These are phyloP conservation scores for Chaetothyriales sp. DNA, from an alignment of 2,329 filamentous ascomycete species.

Conservation along the genomic window DNA sequence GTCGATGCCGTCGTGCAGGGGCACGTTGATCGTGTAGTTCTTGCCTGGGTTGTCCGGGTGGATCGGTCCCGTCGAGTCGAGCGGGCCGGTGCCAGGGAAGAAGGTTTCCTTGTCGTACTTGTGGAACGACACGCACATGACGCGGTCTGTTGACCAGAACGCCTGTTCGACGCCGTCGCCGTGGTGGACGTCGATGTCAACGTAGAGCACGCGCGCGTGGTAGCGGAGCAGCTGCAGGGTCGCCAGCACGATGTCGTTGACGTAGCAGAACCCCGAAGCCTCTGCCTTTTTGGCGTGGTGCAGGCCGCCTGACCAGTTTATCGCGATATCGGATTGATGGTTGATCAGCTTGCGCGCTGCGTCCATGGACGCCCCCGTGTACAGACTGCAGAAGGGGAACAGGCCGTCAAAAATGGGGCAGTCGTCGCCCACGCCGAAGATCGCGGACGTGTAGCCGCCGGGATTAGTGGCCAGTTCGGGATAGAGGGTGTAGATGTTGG, in stretches of 20 bases:
- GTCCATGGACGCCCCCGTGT: slow-evolving; percentile 77
- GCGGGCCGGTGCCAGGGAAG: slow-evolving; percentile 80
- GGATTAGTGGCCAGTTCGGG: slow-evolving; percentile 13
- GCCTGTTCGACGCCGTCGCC: slow-evolving; percentile 84
- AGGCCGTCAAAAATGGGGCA: slow-evolving; percentile 94
- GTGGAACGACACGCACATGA: slow-evolving; percentile 90
- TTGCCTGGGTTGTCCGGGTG: slow-evolving; percentile 74
- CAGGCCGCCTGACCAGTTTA: slow-evolving; percentile 92
- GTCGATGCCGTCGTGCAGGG: slow-evolving; percentile 77
- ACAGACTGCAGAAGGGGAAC: slow-evolving; percentile 88
- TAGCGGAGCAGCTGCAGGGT: slow-evolving; percentile 75
- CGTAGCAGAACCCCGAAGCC: slow-evolving; percentile 93
- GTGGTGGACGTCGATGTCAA: slow-evolving; percentile 87
- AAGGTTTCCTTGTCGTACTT: slow-evolving; percentile 78
- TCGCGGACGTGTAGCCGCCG: slow-evolving; percentile 28
- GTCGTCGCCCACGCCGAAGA: slow-evolving; percentile 83
- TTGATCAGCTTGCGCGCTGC: slow-evolving; percentile 79
- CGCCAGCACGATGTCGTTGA: slow-evolving; percentile 93
- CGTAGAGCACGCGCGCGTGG: slow-evolving; percentile 76
- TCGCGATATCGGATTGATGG: slow-evolving; percentile 80
- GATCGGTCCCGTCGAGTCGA: slow-evolving; percentile 70
- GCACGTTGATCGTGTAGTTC: slow-evolving; percentile 81
- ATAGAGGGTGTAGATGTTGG: slow-evolving; percentile 47
- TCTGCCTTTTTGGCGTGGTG: slow-evolving; percentile 93
- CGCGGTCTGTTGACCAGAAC: slow-evolving; percentile 75